Base-by-base conservation (phyloP, 345 rosid genomes). In the Geranium rotundifolium region DNA sequence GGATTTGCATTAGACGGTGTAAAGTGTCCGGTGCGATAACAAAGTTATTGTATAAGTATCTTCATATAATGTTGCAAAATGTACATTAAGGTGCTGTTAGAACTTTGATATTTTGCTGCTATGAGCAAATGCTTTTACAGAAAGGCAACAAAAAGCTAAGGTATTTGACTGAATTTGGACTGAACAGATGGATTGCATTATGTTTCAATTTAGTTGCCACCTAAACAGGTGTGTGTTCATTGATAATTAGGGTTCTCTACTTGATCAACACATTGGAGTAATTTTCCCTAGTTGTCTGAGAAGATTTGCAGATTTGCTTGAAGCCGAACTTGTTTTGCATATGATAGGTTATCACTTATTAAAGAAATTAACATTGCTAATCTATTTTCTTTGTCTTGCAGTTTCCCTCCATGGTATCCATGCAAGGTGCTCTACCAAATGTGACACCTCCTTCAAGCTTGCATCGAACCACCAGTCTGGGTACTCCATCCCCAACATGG, bases 331-430 rank as follows among this genome's bases (percentile, higher is more conserved):
- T 46, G 52, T 12, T 46, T 46, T 12, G 52, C 52, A 46, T 46
- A 46, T 0, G 10, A 46, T 14, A 7, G 14, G 16, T 46, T 9
- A 7, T 46, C 12, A 7, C 14, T 46, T 37, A 1, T 10, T 23
- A 23, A 23, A 37, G 46, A 37, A 37, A 6, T 37, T 27, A 63
- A 4, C 50, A 14, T 9, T 29, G 13, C 17, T 29, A 10, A 46
- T 46, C 15, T 3, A 3, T 46, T 14, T 69, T 70, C 58, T 63
- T 64, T 63, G 16, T 64, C 63, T 16, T 85, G 76, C 69, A 82
- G 91, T 93, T 90, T 73, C 95, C 93, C 76, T 80, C 93, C 62
- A 77, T 90, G 89, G 74, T 69, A 19, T 57, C 96, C 62, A 69
- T 84, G 64, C 91, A 84, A 77, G 73, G 85, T 66, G 87, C 87